Conservation (phyloP, 164 flowering plant genomes). For the Saururus chinensis region DNA sequence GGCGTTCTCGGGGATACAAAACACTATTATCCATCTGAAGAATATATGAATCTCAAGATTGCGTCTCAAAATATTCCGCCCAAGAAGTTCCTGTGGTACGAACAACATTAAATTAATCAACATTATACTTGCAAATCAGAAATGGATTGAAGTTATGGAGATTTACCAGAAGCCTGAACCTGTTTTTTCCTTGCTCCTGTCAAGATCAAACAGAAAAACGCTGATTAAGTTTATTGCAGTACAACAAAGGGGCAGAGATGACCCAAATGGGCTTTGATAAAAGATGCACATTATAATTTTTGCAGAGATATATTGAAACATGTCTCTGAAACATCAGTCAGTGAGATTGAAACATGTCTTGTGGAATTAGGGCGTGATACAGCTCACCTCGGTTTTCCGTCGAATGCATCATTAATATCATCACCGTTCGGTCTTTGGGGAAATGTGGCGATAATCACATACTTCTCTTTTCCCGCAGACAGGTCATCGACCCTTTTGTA, state of each 20-base stretch:
- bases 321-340: no score
- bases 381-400: constrained; percentile 68
- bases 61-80: constrained; percentile 27
- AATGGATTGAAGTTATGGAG: no score
- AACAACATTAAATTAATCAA: not conserved
- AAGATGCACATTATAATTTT: no score
- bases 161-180: constrained; percentile 42
- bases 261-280: no score
- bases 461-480: constrained; percentile 56
- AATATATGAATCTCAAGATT: no score
- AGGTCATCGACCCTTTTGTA: constrained; percentile 75
- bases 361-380: not conserved
- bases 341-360: no score
- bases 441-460: constrained; percentile 47
- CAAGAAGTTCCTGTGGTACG: constrained; percentile 53
- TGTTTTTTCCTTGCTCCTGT: constrained; percentile 21
- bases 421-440: constrained; percentile 43
- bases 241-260: no score
- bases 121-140: not conserved
- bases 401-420: constrained; percentile 72
- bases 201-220: not conserved
- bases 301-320: no score
- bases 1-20: no score
- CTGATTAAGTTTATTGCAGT: no score
- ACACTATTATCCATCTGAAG: no score